Base-by-base conservation (phyloP, 2,329 filamentous ascomycete genomes). In the Diaporthe batatas region DNA sequence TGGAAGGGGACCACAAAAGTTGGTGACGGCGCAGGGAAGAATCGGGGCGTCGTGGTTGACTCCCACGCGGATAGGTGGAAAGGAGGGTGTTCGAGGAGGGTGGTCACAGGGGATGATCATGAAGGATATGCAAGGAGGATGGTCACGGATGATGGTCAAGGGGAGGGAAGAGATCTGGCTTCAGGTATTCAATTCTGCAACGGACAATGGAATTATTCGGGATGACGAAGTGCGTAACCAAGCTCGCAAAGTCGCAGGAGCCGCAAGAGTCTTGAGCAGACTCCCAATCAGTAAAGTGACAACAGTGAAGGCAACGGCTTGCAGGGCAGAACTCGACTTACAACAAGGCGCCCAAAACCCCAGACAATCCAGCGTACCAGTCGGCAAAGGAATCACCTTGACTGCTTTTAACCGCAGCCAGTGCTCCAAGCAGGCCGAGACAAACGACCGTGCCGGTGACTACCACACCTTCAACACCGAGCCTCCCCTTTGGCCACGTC, bases 171-270 rank as follows among this genome's bases (percentile, higher is more conserved):
- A 42, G 39, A 42, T 16, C 14, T 6, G 39, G 39, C 16, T 7
- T 21, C 44, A 21, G 44, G 18, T 47, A 47, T 47, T 21, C 44
- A 47, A 47, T 6, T 47, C 12, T 47, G 44, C 10, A 47, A n/a
- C 3, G 18, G 44, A 47, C 16, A 47, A 47, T 23, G 10, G 4
- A n/a, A 21, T 57, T 14, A 64, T 25, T 64, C 58, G 21, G 58
- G 39, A 23, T 64, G 18, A n/a, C 39, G 58, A 39, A 64, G 39
- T 39, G 39, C 14, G 11, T 64, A 64, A 36, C 32, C 34, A 32
- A 64, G 58, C 39, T 64, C 58, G 25, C 25, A n/a, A 64, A 64
- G 39, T 18, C 58, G 42, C 18, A 64, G 25, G 11, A 64, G 42
- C 39, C 58, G 39, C 2, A 64, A 16, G 1, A 64, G 25, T n/a